phyloP scores from a whole-genome alignment of 78 protist genomes.

The Dictyostelium capitatum region DNA sequence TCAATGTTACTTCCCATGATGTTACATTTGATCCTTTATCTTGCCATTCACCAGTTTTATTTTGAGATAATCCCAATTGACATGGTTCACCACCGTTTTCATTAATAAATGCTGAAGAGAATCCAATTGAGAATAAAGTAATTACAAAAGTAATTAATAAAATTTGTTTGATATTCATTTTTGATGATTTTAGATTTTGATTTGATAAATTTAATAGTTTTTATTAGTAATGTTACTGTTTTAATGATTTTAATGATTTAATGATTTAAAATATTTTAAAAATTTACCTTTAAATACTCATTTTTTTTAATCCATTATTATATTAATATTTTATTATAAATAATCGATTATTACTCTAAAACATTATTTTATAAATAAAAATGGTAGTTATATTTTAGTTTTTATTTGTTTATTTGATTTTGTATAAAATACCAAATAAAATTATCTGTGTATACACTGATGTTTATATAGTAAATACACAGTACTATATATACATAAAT shows the following conservation, averaged over 20 bases:
- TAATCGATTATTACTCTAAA: background rate
- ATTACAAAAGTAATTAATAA: background rate
- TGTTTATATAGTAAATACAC: too few relatives aligned
- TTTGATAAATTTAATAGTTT: background rate
- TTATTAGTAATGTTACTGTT: background rate
- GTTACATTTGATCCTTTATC: background rate
- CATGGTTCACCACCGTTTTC: background rate
- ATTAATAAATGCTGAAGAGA: background rate
- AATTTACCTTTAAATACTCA: background rate
- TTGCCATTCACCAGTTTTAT: background rate
- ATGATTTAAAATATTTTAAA: background rate
- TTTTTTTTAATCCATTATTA: background rate
- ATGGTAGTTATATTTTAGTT: too few relatives aligned
- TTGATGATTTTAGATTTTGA: background rate
- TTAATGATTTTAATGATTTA: background rate
- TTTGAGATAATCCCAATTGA: background rate
- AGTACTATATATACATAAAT: too few relatives aligned
- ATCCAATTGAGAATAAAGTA: background rate
- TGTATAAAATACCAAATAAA: too few relatives aligned
- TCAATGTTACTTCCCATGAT: background rate
- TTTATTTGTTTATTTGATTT: too few relatives aligned
- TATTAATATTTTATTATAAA: background rate
- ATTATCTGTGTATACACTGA: too few relatives aligned
- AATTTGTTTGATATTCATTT: background rate
- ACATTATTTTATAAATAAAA: too few relatives aligned